These are phyloP conservation scores for Friedmanniomyces simplex DNA, from an alignment of 495 filamentous ascomycete genomes.

Conservation along the genomic window DNA sequence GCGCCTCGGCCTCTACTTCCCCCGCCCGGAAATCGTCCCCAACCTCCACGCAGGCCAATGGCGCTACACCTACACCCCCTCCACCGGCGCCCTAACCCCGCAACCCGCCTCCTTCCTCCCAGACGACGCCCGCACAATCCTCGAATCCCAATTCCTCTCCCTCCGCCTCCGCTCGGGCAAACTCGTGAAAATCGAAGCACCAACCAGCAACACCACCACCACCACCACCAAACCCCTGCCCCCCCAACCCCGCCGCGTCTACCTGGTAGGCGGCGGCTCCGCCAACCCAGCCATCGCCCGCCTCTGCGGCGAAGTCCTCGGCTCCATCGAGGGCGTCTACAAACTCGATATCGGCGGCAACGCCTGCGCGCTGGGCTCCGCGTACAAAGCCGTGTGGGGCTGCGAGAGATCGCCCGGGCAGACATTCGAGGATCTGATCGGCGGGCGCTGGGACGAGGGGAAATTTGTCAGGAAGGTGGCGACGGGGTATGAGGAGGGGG, in stretches of 20 bases:
- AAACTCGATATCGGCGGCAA: conserved; percentile 91
- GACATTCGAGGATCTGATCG: conserved; percentile 81
- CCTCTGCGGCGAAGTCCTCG: conserved; percentile 74
- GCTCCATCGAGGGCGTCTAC: conserved; percentile 80
- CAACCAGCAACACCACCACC: conserved; percentile 34
- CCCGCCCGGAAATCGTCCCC: conserved; percentile 88
- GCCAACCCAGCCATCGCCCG: conserved; percentile 78
- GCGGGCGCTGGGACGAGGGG: conserved; percentile 72
- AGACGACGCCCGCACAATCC: conserved; percentile 72
- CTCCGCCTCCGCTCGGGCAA: conserved; percentile 72
- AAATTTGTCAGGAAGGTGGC: conserved; percentile 70
- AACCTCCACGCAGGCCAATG: conserved; percentile 75
- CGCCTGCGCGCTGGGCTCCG: conserved; percentile 86
- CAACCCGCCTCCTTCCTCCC: conserved; percentile 25
- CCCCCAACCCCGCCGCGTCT: conserved; percentile 77
- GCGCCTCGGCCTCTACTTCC: conserved; percentile 86
- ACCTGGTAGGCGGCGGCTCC: conserved; percentile 85
- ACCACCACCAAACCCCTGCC: conserved; percentile 43
- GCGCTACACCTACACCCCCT: conserved; percentile 58
- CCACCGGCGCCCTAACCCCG: conserved; percentile 30
- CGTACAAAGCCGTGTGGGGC: conserved; percentile 96
- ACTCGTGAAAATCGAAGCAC: conserved; percentile 49
- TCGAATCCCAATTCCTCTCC: conserved; percentile 89
- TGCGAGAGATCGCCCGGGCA: conserved; percentile 57
- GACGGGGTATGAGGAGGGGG: conserved; percentile 63